Percentiles rank a stretch among this genome's conserved stretches.
Evolutionary conservation across 345 rosid species (phyloP).

Genomic region (Syzygium oleosum): DNA sequence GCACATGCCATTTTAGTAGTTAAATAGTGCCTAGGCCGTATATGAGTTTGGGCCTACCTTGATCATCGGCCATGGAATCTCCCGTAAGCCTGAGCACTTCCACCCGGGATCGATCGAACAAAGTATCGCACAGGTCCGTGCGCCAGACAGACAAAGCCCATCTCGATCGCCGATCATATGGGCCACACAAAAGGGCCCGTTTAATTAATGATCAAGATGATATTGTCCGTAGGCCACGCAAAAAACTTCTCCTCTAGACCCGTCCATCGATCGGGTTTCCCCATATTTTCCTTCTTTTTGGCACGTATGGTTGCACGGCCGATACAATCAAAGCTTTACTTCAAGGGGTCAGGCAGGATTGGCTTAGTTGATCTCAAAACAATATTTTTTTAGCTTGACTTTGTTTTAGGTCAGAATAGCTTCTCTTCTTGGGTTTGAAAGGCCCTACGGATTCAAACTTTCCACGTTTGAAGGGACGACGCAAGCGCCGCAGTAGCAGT

Average conservation of each 20-base stretch:
- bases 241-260: not conserved
- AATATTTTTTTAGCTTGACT: not conserved
- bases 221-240: rapidly evolving
- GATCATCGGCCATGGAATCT: not conserved
- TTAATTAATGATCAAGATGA: rapidly evolving
- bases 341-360: too few relatives aligned
- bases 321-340: too few relatives aligned
- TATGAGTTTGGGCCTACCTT: not conserved
- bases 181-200: rapidly evolving
- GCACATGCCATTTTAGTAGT: not conserved
- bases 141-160: too few relatives aligned
- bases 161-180: not conserved
- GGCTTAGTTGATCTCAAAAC: too few relatives aligned
- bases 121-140: too few relatives aligned
- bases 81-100: too few relatives aligned
- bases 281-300: not conserved
- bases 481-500: not conserved
- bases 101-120: not conserved
- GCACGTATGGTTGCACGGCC: rapidly evolving
- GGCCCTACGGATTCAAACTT: not conserved
- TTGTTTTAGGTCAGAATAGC: not conserved
- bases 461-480: not conserved
- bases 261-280: not conserved
- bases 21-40: not conserved
- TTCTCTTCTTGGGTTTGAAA: not conserved